phyloP scores from a whole-genome alignment of 1,284 basidiomycete species.

The Cutaneotrichosporon sp. region DNA sequence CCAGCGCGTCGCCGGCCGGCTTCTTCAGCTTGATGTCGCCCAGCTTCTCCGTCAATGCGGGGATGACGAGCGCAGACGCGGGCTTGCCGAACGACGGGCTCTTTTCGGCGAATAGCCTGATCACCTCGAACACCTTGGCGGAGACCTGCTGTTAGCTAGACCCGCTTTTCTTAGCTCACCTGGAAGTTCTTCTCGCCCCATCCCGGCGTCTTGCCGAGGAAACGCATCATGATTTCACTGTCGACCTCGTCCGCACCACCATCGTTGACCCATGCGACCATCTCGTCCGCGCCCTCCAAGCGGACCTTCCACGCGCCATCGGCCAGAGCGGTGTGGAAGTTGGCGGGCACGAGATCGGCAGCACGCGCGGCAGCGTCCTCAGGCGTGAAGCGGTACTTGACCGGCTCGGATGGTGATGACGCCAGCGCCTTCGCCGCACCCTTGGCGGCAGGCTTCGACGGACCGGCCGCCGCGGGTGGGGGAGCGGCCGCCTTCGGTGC shows the following conservation, averaged over 20 bases:
- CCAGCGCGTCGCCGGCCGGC: conserved; percentile 86
- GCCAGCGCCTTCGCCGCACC: conserved; percentile 60
- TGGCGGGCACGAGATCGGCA: conserved; percentile 69
- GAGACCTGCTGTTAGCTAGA: conserved; percentile 66
- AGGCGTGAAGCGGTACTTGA: conserved; percentile 87
- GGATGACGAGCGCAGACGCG: conserved; percentile 77
- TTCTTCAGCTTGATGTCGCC: conserved; percentile 98
- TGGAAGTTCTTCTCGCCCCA: conserved; percentile 99
- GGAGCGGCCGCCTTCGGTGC: conserved; percentile 20
- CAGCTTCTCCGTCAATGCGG: conserved; percentile 90
- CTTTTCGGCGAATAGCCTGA: conserved; percentile 71
- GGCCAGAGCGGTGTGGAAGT: conserved; percentile 70
- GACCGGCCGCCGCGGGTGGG: conserved; percentile 39
- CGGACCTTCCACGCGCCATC: conserved; percentile 94
- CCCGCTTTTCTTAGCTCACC: conserved; percentile 58
- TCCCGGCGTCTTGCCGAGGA: conserved; percentile 84
- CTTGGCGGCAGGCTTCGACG: conserved; percentile 41
- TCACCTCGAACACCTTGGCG: conserved; percentile 76
- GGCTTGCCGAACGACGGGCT: conserved; percentile 83
- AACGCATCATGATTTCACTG: conserved; percentile 86
- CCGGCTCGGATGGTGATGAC: conserved; percentile 65
- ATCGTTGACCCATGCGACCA: conserved; percentile 77
- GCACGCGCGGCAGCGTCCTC: conserved; percentile 90
- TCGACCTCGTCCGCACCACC: conserved; percentile 68
- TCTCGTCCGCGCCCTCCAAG: conserved; percentile 81